These are phyloP conservation scores for Dendrobium officinale DNA, from an alignment of 106 monocot genomes.

Conservation along the genomic window DNA sequence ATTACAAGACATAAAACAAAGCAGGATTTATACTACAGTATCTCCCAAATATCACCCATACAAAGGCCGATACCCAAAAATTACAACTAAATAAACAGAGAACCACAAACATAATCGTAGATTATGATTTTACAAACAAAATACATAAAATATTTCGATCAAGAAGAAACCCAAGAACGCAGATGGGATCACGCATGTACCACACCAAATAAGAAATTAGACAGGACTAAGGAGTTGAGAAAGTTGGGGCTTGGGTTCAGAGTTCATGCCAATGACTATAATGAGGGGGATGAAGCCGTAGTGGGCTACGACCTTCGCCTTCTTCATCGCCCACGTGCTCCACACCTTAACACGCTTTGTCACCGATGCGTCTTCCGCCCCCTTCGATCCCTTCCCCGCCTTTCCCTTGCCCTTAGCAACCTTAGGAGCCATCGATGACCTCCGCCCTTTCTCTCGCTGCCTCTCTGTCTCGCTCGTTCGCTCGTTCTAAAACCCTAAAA, in stretches of 20 bases:
- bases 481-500: neutral
- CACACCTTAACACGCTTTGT: constrained; percentile 35
- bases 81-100: neutral
- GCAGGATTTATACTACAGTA: neutral
- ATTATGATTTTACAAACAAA: neutral
- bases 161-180: neutral
- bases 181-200: neutral
- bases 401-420: constrained; percentile 27
- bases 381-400: constrained; percentile 1
- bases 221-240: constrained; percentile 54
- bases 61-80: neutral
- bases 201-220: constrained; percentile 8
- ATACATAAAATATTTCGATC: neutral
- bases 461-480: neutral
- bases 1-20: neutral
- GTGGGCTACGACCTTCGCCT: constrained; percentile 51
- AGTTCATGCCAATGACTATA: constrained; percentile 59
- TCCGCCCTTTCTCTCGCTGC: neutral
- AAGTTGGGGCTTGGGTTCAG: constrained; percentile 49
- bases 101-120: neutral
- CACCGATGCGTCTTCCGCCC: neutral
- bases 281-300: constrained; percentile 67
- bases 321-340: constrained; percentile 67
- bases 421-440: constrained; percentile 22
- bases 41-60: neutral